These are phyloP conservation scores for Orbilia ellipsospora DNA, from an alignment of 2,329 filamentous ascomycete genomes.

Conservation along the genomic window DNA sequence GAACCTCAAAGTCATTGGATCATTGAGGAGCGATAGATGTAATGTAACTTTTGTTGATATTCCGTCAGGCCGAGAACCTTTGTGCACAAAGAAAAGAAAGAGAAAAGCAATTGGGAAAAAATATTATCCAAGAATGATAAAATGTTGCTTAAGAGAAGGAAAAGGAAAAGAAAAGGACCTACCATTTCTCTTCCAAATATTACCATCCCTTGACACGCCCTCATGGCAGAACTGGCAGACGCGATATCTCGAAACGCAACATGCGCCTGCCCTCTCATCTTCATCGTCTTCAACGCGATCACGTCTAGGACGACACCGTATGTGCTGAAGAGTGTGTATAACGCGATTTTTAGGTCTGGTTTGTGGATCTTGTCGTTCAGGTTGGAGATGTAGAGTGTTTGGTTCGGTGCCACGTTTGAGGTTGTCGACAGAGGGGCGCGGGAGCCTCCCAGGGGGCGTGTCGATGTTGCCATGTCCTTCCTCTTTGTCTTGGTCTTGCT, in stretches of 20 bases:
- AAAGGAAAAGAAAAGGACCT: constrained; percentile 62
- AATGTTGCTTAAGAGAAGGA: neutral
- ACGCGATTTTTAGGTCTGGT: constrained; percentile 81
- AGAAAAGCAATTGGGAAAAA: neutral
- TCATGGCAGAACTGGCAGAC: constrained; percentile 92
- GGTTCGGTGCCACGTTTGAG: constrained; percentile 56
- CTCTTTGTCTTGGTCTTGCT: neutral
- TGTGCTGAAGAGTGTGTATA: constrained; percentile 94
- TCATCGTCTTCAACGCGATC: constrained; percentile 84
- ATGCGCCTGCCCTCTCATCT: constrained; percentile 97
- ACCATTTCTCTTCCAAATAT: constrained; percentile 90
- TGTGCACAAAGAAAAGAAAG: neutral
- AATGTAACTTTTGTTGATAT: constrained; percentile 5
- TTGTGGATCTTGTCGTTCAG: constrained; percentile 92
- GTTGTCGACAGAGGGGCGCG: constrained; percentile 10
- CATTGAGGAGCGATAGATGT: constrained; percentile 45
- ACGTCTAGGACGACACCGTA: constrained; percentile 94
- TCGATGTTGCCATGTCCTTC: constrained; percentile 17
- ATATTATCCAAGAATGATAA: neutral
- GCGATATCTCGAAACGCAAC: constrained; percentile 89
- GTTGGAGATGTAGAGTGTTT: constrained; percentile 82
- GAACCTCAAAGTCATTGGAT: constrained; percentile 55
- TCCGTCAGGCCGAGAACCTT: constrained; percentile 29
- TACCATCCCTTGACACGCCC: constrained; percentile 83
- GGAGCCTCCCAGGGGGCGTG: constrained; percentile 26